Evolutionary conservation across 2,329 filamentous ascomycete species (phyloP), one percentile per base, ranked within the genome.

Genomic region (Cladosporium oxysporum): DNA sequence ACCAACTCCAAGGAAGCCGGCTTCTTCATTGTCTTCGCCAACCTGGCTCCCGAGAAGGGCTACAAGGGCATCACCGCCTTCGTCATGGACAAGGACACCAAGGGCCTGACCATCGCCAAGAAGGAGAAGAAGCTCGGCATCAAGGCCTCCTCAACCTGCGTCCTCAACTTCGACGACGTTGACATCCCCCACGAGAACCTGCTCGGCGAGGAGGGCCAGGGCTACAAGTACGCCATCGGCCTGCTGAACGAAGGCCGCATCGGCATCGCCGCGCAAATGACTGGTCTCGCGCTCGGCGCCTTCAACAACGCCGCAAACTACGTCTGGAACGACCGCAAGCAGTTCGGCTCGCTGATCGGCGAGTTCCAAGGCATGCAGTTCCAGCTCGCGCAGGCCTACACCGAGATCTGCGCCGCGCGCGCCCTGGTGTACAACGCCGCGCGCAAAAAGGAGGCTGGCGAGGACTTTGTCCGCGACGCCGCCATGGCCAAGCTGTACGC

Each of bases 121-220:
- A 99, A 99, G 85, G 95, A 99, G 85, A 98, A 98, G 90, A 99
- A 99, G 85, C 89, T 99, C 58, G 95, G 95, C 66, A 99, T 99
- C 82, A 90, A 87, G 76, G 95, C 95, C 63, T 96, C 91, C 82
- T 96, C 91, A 82, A 99, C 95, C 35, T 99, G 95, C 80, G 94
- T 97, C 69, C 85, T 99, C 79, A 98, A 92, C 85, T 96, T 99
- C 74, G 95, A 99, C 80, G 95, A 99, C 75, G 93, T 98, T 62
- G 87, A 94, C 75, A 86, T 99, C 47, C 93, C 95, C 68, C 90
- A 89, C 79, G 91, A 90, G 75, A 96, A 97, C 79, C 82, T 99
- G 18, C 86, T 99, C 0, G 95, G 95, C 69, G 86, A 93, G 79
- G 88, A 91, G 75, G 95, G 95, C 62, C 87, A 97, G 65, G 95